Evolutionary conservation across 768 basidiomycete species (phyloP).

Genomic region (Chalciporus chontae): DNA sequence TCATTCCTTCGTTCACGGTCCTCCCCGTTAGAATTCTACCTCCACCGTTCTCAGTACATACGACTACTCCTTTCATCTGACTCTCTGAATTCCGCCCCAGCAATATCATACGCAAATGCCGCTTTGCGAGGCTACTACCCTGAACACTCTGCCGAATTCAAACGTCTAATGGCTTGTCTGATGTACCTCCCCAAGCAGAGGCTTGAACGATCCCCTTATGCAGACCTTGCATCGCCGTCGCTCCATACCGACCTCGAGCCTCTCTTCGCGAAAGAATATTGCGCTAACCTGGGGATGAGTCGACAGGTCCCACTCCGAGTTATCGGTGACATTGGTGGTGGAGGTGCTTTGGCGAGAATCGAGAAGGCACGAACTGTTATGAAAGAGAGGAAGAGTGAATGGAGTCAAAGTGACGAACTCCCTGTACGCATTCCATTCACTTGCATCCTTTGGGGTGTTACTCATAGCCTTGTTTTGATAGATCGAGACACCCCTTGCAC

Average conservation of each 20-base stretch:
- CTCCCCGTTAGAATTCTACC: conserved; percentile 83
- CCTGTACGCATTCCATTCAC: conserved; percentile 49
- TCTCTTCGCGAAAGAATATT: conserved; percentile 87
- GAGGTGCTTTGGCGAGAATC: conserved; percentile 86
- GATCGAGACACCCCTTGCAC: conserved; percentile 91
- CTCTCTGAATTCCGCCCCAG: conserved; percentile 52
- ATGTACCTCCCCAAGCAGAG: conserved; percentile 66
- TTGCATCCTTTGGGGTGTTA: not conserved
- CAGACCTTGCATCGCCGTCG: conserved; percentile 66
- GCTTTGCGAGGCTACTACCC: conserved; percentile 62
- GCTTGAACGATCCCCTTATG: conserved; percentile 69
- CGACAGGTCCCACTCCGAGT: conserved; percentile 84
- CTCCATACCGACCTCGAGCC: conserved; percentile 77
- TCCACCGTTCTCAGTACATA: conserved; percentile 90
- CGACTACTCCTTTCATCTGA: conserved; percentile 65
- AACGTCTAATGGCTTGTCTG: conserved; percentile 65
- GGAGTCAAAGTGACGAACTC: conserved; percentile 85
- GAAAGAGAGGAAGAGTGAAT: conserved; percentile 90
- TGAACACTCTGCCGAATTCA: conserved; percentile 61
- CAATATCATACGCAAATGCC: conserved; percentile 72
- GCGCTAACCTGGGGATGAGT: conserved; percentile 83
- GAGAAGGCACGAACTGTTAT: conserved; percentile 94
- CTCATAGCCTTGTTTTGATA: conserved; percentile 30
- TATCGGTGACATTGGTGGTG: conserved; percentile 89
- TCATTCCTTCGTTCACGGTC: conserved; percentile 62